phyloP scores from a whole-genome alignment of 2,329 filamentous ascomycete species.

The Elsinoe ampelina region DNA sequence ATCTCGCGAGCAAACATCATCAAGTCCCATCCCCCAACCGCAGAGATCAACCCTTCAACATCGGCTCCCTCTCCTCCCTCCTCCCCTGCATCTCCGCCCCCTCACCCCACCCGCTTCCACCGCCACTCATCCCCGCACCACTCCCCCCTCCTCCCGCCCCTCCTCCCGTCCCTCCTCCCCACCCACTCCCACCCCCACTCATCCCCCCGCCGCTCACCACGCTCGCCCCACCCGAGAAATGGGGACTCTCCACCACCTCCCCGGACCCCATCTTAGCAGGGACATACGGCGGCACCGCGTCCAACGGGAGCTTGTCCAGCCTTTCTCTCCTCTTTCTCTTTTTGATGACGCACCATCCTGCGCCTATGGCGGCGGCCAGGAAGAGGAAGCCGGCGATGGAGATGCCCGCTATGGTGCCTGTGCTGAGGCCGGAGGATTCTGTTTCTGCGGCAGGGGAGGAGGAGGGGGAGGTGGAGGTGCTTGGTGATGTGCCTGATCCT shows the following conservation, averaged over 20 bases:
- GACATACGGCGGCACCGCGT: not conserved
- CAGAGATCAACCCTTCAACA: not conserved
- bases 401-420: not conserved
- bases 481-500: not conserved
- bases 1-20: not conserved
- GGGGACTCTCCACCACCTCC: not conserved
- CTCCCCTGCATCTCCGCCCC: not conserved
- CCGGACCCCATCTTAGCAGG: not conserved
- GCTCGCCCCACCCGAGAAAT: not conserved
- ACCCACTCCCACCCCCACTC: not conserved
- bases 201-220: not conserved
- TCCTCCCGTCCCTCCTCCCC: too few species aligned
- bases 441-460: not conserved
- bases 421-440: not conserved
- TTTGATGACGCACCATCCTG: not conserved
- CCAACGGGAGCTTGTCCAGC: not conserved
- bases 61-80: not conserved
- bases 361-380: not conserved
- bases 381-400: not conserved
- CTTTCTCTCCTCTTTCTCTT: too few species aligned
- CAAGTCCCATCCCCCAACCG: not conserved
- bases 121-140: not conserved
- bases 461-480: not conserved
- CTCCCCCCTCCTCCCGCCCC: not conserved
- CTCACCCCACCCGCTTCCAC: not conserved